Conservation (phyloP, 768 basidiomycete species). For the Lentinula guzmanii region DNA sequence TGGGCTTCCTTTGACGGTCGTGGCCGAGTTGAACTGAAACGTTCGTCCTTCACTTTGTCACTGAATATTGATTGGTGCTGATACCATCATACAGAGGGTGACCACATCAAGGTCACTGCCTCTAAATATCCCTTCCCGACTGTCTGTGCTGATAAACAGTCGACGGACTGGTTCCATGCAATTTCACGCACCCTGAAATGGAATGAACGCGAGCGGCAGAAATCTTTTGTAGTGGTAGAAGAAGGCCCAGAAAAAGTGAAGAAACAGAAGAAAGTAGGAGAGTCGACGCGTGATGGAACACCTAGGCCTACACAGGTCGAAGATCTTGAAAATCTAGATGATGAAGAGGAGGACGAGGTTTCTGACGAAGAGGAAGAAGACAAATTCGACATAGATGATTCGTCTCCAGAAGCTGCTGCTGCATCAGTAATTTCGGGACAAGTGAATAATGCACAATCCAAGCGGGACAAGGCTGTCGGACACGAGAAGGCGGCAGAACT, state of each 20-base stretch:
- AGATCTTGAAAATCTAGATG: conserved; percentile 41
- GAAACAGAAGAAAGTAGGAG: conserved; percentile 20
- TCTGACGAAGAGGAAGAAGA: conserved; percentile 62
- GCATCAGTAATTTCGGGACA: conserved; percentile 7
- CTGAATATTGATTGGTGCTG: conserved; percentile 9
- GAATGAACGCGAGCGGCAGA: conserved; percentile 98
- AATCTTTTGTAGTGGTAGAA: conserved; percentile 97
- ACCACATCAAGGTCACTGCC: conserved; percentile 97
- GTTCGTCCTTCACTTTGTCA: conserved; percentile 41
- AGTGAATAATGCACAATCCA: conserved; percentile 8
- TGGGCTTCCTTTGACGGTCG: conserved; percentile 99
- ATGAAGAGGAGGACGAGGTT: conserved; percentile 46
- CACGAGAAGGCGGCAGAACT: background rate
- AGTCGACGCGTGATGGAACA: conserved; percentile 10
- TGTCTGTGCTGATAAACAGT: conserved; percentile 95
- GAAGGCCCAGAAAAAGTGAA: conserved; percentile 56
- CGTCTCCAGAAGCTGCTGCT: conserved; percentile 48
- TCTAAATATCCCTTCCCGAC: conserved; percentile 98
- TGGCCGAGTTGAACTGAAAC: conserved; percentile 91
- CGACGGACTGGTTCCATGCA: conserved; percentile 97
- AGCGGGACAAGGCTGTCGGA: background rate
- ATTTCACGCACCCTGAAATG: conserved; percentile 96
- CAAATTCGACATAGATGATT: conserved; percentile 92
- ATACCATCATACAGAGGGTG: conserved; percentile 69
- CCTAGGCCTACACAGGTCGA: conserved; percentile 25